Conservation (phyloP, 495 filamentous ascomycete genomes). For the Parmelia sp. region DNA sequence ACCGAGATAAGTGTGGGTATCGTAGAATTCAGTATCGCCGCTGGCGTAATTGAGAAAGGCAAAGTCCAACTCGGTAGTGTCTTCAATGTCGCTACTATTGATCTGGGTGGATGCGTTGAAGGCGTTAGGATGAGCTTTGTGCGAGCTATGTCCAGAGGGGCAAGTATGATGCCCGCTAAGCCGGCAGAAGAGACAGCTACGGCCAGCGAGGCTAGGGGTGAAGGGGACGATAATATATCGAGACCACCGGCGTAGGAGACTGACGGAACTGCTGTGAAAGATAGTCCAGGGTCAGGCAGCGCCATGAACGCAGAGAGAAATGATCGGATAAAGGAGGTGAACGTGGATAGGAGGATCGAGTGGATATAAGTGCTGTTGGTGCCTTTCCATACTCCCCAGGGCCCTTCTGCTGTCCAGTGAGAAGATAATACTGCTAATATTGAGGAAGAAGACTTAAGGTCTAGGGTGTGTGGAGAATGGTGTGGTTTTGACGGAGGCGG, state of each 20-base stretch:
- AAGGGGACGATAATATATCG: constrained; percentile 63
- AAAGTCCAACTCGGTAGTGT: constrained; percentile 70
- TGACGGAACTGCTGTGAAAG: constrained; percentile 20
- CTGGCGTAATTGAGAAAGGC: constrained; percentile 61
- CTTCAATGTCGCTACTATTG: constrained; percentile 66
- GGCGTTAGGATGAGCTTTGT: constrained; percentile 82
- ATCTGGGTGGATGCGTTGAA: constrained; percentile 61
- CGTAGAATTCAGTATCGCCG: constrained; percentile 79
- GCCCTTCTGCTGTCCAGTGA: constrained; percentile 83
- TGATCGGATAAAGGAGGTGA: constrained; percentile 80
- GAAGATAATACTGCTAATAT: constrained; percentile 73
- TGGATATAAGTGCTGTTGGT: constrained; percentile 88
- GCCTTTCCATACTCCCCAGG: constrained; percentile 91
- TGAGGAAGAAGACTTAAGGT: constrained; percentile 62
- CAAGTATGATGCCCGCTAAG: constrained; percentile 67
- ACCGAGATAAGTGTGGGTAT: constrained; percentile 73
- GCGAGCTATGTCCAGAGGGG: constrained; percentile 83
- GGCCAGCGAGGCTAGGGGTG: constrained; percentile 63
- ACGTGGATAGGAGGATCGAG: constrained; percentile 70
- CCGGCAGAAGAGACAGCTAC: constrained; percentile 80
- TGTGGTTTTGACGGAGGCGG: constrained; percentile 34
- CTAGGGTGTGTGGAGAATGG: constrained; percentile 54
- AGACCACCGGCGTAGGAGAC: constrained; percentile 36
- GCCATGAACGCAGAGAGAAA: constrained; percentile 77
- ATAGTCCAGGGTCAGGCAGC: constrained; percentile 63